Base-by-base conservation (phyloP, 768 basidiomycete genomes). In the Kwoniella pini region DNA sequence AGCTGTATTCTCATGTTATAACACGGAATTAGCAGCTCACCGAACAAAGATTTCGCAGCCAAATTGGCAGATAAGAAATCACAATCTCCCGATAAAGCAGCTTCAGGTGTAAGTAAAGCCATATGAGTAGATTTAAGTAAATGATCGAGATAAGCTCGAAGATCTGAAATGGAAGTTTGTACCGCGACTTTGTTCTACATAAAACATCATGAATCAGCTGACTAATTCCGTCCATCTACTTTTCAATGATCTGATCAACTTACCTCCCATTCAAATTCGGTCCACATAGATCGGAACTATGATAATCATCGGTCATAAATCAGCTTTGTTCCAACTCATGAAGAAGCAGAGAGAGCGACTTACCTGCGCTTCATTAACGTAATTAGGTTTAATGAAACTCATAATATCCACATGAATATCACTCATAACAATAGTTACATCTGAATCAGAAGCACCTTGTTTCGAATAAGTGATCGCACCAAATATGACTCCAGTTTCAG, bases 111-210 rank as follows among this genome's bases (percentile, higher is more conserved):
- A 24, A 99, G 83, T 74, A 93, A 94, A 10, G 91, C 87, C 94
- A 98, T 97, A 77, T 99, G 97, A 45, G 95, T 99, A 19, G 89
- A 86, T 70, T 89, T 88, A 90, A 97, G 94, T 76, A 99, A 89
- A 71, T 97, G 91, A 60, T 88, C 83, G 58, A 99, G 85, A 81
- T 96, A 96, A 63, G 88, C 86, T 42, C 90, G 89, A 21, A 92
- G 88, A 67, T 91, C 87, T 84, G 79, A 94, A 85, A 22, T 85
- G 80, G 45, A 87, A 89, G 66, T 87, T 87, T 55, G 97, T 90
- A 74, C 65, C 5, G 97, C 97, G 56, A 98, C 95, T 70, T 94
- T 85, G 81, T 99, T 99, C 83, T 99, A 40, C 43, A 36, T 38
- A 6, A 17, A 42, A 7, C 7, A 19, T 5, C 6, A 1, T 40